Base-by-base conservation (phyloP, 169 alveolate species). In the Cystoisospora suis region DNA sequence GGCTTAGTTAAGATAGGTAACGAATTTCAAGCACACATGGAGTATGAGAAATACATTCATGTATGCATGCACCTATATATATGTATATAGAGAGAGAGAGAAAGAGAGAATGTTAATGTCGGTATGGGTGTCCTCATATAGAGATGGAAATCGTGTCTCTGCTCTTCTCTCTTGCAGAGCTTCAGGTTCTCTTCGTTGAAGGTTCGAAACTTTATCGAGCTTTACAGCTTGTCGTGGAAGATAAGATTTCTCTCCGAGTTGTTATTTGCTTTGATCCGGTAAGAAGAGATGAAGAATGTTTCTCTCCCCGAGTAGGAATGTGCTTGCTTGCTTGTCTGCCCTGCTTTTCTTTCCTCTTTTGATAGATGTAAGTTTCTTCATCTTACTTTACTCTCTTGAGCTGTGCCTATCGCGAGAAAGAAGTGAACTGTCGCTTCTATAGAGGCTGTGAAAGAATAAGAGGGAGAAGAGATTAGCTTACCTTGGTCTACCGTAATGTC, bases 251-350 rank as follows among this genome's bases (percentile, higher is more conserved):
- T 6, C 15, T 87, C 17, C 29, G 44, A 46, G 80, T 87, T 9
- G 87, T 87, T 36, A 75, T 87, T 45, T 75, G 86, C 44, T 87
- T 87, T 72, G 92, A 87, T 42, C 79, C 83, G 45, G 92, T 87
- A 44, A 7, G 87, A 15, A 3, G n/a, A n/a, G n/a, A n/a, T n/a
- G n/a, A n/a, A n/a, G n/a, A n/a, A n/a, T n/a, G n/a, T n/a, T n/a
- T n/a, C n/a, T n/a, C n/a, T n/a, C n/a, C n/a, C n/a, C n/a, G n/a
- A n/a, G n/a, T n/a, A n/a, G n/a, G n/a, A n/a, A n/a, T n/a, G n/a
- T n/a, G n/a, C n/a, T n/a, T n/a, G n/a, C n/a, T n/a, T n/a, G n/a
- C n/a, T n/a, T n/a, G n/a, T 49, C 45, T 23, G 40, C 70, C 38
- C 47, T 58, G 38, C 46, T 70, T 40, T 0, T 12, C 7, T n/a